Conservation (phyloP, 208 protist species). For the Crithidia thermophila region DNA sequence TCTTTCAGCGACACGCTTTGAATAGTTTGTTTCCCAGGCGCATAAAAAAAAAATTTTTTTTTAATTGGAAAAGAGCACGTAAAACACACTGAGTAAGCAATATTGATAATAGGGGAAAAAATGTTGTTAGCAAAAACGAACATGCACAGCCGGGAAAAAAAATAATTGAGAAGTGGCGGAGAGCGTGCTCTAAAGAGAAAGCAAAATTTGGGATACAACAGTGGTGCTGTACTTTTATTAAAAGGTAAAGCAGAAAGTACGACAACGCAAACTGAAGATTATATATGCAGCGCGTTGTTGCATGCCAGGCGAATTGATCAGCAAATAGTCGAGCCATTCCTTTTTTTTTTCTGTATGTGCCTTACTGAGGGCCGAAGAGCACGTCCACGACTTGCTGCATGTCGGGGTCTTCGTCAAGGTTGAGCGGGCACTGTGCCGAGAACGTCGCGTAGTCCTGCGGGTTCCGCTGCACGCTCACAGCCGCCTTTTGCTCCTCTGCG, state of each 20-base stretch:
- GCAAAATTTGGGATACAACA: background rate
- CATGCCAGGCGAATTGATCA: no score
- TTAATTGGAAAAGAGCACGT: no score
- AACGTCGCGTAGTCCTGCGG: conserved; percentile 68
- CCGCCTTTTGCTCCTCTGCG: conserved; percentile 14
- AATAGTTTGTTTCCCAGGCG: background rate
- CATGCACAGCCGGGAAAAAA: background rate
- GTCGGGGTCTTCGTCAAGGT: conserved; percentile 60
- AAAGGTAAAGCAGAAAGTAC: background rate
- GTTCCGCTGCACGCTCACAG: conserved; percentile 30
- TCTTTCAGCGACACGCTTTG: background rate
- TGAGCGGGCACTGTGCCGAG: conserved; percentile 54
- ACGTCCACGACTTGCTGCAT: conserved; percentile 66
- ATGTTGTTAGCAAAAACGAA: background rate
- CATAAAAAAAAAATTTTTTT: no score
- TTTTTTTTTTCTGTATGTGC: background rate
- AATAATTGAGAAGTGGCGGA: background rate
- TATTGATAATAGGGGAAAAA: background rate
- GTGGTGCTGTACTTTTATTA: no score
- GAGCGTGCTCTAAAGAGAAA: background rate
- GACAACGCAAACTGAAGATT: no score
- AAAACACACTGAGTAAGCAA: no score
- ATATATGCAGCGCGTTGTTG: no score
- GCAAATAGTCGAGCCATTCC: no score
- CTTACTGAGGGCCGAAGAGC: conserved; percentile 46